Evolutionary conservation across 2,329 filamentous ascomycete genomes (phyloP), one percentile per base, ranked within the genome.

Genomic region (Phoma sp.): DNA sequence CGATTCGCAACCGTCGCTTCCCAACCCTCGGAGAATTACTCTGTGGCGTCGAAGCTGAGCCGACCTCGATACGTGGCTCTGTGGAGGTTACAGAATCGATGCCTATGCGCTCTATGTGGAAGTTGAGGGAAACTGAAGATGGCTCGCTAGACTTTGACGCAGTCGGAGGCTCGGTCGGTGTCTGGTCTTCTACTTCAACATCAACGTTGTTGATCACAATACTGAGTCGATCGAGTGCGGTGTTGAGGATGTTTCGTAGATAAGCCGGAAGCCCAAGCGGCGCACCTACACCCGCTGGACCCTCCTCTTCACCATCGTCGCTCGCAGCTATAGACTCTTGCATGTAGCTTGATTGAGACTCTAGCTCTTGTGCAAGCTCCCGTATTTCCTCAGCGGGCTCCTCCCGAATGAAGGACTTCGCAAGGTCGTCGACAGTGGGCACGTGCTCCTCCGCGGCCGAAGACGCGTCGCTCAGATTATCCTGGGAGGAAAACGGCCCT

Each of bases 371-470:
- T 69, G 92, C 87, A 20, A 93, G 78, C 66, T 88, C 83, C 53
- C 80, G 81, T 59, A 84, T 87, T 65, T 92, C 88, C 42, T 84
- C 80, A 5, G 78, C 77, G 11, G 89, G 85, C 67, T 92, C 87
- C 1, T 88, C 84, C 60, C 89, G 81, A n/a, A 93, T 78, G 68
- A 93, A 93, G 0, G 90, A 93, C 68, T 89, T 84, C 12, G 91
- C 90, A 12, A 95, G 79, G 60, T 92, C 88, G 52, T 86, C 84
- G 2, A 88, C 84, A 20, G 89, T 88, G 0, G 89, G 90, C 3
- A 92, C 61, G 50, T 75, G 64, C 14, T 74, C 65, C 9, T 74
- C 69, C 5, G 73, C 73, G 5, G 72, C 62, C 1, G 59, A 67
- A 2, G 48, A 57, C 11, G 43, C n/a, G 6, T 72, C 71, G 42